Evolutionary conservation across 305 asterid genomes (phyloP), one percentile per base, ranked within the genome.

Genomic region (Rubia tinctorum): DNA sequence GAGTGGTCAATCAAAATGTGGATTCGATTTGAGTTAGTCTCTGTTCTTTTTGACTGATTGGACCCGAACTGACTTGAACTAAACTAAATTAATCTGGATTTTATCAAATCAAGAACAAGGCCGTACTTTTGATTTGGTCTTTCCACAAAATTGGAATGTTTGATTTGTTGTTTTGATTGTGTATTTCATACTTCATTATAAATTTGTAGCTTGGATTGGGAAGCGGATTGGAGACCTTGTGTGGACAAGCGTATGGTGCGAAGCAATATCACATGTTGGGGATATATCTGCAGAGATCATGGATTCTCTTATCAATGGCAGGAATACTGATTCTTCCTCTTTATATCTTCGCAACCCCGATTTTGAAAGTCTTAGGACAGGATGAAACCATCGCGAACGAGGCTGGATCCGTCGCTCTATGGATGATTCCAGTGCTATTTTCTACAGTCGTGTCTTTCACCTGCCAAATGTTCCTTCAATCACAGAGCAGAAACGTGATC

Each of bases 211-310:
- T 89, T 71, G 97, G 97, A 13, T 81, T 79, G 80, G 92, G 94
- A 1, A 91, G 89, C 77, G 96, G 96, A 74, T 78, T 88, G 72
- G 96, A 89, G 81, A 89, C 96, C 6, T 72, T 89, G 1, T 89
- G 94, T 71, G 96, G 97, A 53, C 97, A 91, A 74, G 89, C 97
- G 11, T 91, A 84, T 42, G 96, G 97, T 15, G 97, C 91, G 25
- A 83, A 62, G 61, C 96, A 89, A 20, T 81, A 87, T 51, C 88
- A 86, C 80, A 89, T 89, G 96, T 88, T 91, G 2, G 97, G 97
- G 11, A 55, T 91, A 25, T 83, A 89, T 80, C 90, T 91, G 23
- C 97, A 89, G 79, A 75, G 94, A 78, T 88, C 96, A 14, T 91
- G 97, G 96, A 75, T 89, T 17, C 76, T 88, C 68, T 70, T 91